Percentiles rank a stretch among this genome's conserved stretches.
These are phyloP conservation scores for Candida andamanensis DNA, from an alignment of 805 yeast genomes.

Conservation along the genomic window DNA sequence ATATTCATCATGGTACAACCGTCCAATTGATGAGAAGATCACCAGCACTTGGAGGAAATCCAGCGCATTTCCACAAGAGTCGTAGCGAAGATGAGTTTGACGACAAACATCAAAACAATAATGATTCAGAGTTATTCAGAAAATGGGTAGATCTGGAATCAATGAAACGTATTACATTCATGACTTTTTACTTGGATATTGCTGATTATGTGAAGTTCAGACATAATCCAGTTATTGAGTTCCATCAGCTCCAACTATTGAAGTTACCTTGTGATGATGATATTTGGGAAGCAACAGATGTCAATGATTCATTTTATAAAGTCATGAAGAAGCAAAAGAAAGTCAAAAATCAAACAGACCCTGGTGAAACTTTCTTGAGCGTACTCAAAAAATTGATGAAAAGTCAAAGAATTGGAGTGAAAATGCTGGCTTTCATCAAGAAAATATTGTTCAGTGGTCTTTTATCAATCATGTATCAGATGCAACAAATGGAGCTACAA, in stretches of 20 bases:
- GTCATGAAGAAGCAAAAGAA: constrained; percentile 33
- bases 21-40: constrained; percentile 73
- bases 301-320: constrained; percentile 34
- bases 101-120: constrained; percentile 5
- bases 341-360: constrained; percentile 2
- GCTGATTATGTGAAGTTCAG: constrained; percentile 76
- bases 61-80: constrained; percentile 19
- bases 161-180: constrained; percentile 69
- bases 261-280: constrained; percentile 37
- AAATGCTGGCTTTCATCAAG: constrained; percentile 50
- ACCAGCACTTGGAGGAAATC: constrained; percentile 71
- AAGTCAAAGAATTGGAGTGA: constrained; percentile 6
- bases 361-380: constrained; percentile 41
- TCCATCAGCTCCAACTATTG: constrained; percentile 35
- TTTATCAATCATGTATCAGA: constrained; percentile 22
- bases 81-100: constrained; percentile 1
- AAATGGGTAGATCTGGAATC: constrained; percentile 80
- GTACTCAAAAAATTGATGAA: constrained; percentile 56
- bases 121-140: constrained; percentile 39
- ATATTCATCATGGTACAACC: constrained; percentile 82
- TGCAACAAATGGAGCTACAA: constrained; percentile 26
- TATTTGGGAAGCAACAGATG: constrained; percentile 36
- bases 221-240: constrained; percentile 49
- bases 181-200: constrained; percentile 79
- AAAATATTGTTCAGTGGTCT: constrained; percentile 40